phyloP scores from a whole-genome alignment of 495 filamentous ascomycete genomes.

The Annulohypoxylon maeteangense region DNA sequence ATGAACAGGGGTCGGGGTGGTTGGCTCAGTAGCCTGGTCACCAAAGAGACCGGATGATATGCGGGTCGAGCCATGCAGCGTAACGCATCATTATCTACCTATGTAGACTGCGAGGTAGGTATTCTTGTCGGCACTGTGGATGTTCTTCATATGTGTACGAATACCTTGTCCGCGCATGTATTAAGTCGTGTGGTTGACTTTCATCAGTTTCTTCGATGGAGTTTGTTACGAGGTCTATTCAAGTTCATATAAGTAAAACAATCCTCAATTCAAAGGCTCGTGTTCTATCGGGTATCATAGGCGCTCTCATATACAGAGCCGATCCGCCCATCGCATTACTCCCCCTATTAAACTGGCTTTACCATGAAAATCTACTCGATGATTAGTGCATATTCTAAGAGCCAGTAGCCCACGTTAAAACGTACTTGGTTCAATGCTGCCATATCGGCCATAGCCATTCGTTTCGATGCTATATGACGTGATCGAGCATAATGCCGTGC shows the following conservation, averaged over 20 bases:
- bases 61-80: constrained; percentile 10
- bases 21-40: constrained; percentile 6
- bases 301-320: constrained; percentile 10
- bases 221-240: not conserved
- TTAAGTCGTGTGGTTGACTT: not conserved
- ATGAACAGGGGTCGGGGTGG: constrained; percentile 17
- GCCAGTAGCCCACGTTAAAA: not conserved
- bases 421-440: constrained; percentile 41
- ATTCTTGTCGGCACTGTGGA: not conserved
- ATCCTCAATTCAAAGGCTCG: constrained; percentile 1
- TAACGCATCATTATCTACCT: too few relatives aligned
- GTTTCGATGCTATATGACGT: constrained; percentile 40
- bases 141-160: not conserved
- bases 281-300: constrained; percentile 38
- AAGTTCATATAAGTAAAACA: not conserved
- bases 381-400: constrained; percentile 6
- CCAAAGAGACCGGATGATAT: not conserved
- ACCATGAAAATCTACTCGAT: constrained; percentile 39
- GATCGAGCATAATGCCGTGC: constrained; percentile 33
- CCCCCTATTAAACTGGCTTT: constrained; percentile 31
- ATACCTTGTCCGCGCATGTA: too few relatives aligned
- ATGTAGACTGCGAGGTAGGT: too few relatives aligned
- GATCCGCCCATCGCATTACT: constrained; percentile 1
- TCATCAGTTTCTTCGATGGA: not conserved
- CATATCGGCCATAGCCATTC: constrained; percentile 40